A percentile compares a stretch with the other conserved stretches of the same genome.
Evolutionary conservation across 306 rosid species (phyloP).

Genomic region (Hippophae gyantsensis): DNA sequence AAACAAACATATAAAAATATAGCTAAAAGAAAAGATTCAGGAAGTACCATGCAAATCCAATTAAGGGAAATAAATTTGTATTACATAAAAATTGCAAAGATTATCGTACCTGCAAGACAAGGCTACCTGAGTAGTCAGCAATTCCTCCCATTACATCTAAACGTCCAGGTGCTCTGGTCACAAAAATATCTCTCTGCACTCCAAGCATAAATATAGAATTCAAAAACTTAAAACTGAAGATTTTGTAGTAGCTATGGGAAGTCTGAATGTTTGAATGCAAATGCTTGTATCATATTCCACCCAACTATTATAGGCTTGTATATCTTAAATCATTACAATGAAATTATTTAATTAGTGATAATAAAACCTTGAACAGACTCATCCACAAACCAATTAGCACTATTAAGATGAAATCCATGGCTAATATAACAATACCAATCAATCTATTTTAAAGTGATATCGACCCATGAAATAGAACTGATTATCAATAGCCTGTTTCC

Average conservation of each 20-base stretch:
- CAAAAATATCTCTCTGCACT: slow-evolving; percentile 71
- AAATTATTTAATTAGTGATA: too few species aligned
- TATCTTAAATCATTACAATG: too few species aligned
- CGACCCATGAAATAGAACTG: too few species aligned
- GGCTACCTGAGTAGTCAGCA: slow-evolving; percentile 98
- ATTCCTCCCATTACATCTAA: slow-evolving; percentile 98
- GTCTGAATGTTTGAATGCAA: background rate
- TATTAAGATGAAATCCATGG: too few species aligned
- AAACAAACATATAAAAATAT: background rate
- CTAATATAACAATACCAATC: too few species aligned
- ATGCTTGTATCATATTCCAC: background rate
- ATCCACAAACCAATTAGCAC: too few species aligned
- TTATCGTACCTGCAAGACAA: slow-evolving; percentile 73
- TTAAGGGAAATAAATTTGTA: background rate
- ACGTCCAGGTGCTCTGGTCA: slow-evolving; percentile 96
- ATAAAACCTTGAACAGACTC: too few species aligned
- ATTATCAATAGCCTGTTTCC: too few species aligned
- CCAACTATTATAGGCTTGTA: too few species aligned
- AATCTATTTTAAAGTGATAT: too few species aligned
- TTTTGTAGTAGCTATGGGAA: background rate
- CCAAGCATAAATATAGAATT: background rate
- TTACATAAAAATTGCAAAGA: slow-evolving; percentile 6
- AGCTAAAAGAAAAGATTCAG: background rate
- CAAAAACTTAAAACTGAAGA: background rate
- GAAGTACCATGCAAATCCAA: slow-evolving; percentile 8